Base-by-base conservation (phyloP, 2,329 filamentous ascomycete species). In the Biscogniauxia mediterranea region DNA sequence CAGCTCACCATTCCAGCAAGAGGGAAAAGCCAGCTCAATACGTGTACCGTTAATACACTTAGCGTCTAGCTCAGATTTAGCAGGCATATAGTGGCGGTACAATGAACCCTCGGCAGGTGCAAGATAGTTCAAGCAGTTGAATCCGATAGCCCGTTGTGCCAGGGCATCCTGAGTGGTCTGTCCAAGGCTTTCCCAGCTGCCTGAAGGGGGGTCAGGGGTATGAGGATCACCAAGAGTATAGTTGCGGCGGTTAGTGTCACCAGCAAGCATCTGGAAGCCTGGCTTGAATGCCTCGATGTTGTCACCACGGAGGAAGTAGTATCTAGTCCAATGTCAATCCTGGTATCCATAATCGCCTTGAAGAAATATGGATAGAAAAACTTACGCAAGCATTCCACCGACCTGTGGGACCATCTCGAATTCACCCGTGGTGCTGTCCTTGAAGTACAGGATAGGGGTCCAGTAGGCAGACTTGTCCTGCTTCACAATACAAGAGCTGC, bases 81-180 rank as follows among this genome's bases (percentile, higher is more conserved):
- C 84, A 0, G 94, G 93, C 68, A 97, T 71, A 73, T 85, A 88
- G 76, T 97, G 93, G 66, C 93, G 92, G 75, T 87, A 90, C 42
- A 96, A 83, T 15, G 93, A 90, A 1, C 84, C 83, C 75, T 97
- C 93, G 1, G 90, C 80, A 0, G 76, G 69, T 23, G 76, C 80
- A 32, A 69, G 70, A 73, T 97, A 97, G 84, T 98, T 89, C 63
- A 99, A 79, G 77, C 95, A 98, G 82, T 98, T 98, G 85, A 97
- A 97, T 3, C 95, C 94, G 26, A 97, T 70, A 9, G 93, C 92
- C 64, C 93, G 92, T 80, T 96, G 90, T 56, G 79, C 79, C 46
- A 97, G 84, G 57, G 88, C 85, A 17, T 77, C 75, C 79, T 96
- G 93, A 54, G 73, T 76, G 11, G 88, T 89, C 70, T 85, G 83